Conservation (phyloP, 1,284 basidiomycete species). For the Sphaerobolus stellatus region DNA sequence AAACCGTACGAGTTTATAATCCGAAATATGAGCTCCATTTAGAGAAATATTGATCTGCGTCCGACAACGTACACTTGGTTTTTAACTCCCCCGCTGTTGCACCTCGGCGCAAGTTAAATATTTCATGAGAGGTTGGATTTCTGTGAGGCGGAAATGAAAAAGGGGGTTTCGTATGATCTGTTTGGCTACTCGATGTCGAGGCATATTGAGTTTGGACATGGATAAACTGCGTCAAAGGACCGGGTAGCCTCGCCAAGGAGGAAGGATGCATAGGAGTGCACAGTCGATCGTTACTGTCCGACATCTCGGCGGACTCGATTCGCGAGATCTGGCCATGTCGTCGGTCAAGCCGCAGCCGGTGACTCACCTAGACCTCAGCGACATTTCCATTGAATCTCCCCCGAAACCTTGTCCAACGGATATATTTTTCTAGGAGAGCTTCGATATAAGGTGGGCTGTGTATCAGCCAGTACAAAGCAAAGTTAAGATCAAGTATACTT, state of each 20-base stretch:
- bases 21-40: slow-evolving; percentile 25
- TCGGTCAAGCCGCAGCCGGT: too few relatives aligned
- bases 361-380: too few relatives aligned
- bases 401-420: too few relatives aligned
- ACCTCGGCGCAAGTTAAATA: slow-evolving; percentile 48
- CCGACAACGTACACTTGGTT: slow-evolving; percentile 42
- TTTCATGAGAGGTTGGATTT: slow-evolving; percentile 49
- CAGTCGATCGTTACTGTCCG: too few relatives aligned
- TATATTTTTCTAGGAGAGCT: too few relatives aligned
- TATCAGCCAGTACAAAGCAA: too few relatives aligned
- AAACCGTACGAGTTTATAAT: slow-evolving; percentile 53
- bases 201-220: slow-evolving; percentile 7
- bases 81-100: slow-evolving; percentile 49
- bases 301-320: too few relatives aligned
- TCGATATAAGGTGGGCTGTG: too few relatives aligned
- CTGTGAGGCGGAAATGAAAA: slow-evolving; percentile 43
- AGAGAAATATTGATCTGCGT: neutral
- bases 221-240: neutral
- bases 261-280: slow-evolving; percentile 2
- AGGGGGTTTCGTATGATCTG: slow-evolving; percentile 9
- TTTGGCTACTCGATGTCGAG: neutral
- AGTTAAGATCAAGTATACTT: too few relatives aligned
- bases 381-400: too few relatives aligned
- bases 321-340: too few relatives aligned
- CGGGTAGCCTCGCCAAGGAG: slow-evolving; percentile 4